Evolutionary conservation across 177 flowering plant species (phyloP), one percentile per base, ranked within the genome.

Genomic region (Vitis hybrid): DNA sequence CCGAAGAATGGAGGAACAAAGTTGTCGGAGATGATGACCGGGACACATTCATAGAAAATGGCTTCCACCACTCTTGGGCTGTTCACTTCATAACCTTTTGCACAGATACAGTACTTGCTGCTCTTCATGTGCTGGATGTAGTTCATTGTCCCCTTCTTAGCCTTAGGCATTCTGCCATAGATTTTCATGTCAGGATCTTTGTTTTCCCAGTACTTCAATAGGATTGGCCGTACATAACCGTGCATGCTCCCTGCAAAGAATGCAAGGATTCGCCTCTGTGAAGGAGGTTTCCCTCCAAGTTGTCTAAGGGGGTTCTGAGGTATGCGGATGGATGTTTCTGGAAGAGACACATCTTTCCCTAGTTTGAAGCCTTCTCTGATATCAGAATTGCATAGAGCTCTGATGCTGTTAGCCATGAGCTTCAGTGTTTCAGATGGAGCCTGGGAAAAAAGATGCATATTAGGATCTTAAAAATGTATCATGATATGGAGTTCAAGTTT

Each of bases 21-120:
- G 55, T 88, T 86, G 70, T 92, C 97, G 0, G 97, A 92, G 71
- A 92, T 87, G 60, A 92, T 88, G 52, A 92, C 97, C 0, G 97
- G 97, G 51, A 92, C 91, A 71, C 94, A 90, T 71, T 88, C 94
- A 49, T 77, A 88, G 67, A 85, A 88, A 9, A 92, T 88, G 50
- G 97, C 92, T 74, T 91, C 97, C 19, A 89, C 97, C 0, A 91
- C 88, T 32, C 97, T 71, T 4, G 92, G 94, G 61, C 89, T 89
- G 70, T 91, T 86, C 56, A 89, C 94, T 72, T 87, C 92, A 54
- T 80, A 89, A 11, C 97, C 97, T 71, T 76, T 84, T 21, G 97
- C 81, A 64, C 97, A 89, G n/a, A 89, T 85, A 60, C 97, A 91
- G 71, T 88, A 91, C 80, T 87, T 91, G 86, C 97, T 89, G 78